Evolutionary conservation across 2,329 filamentous ascomycete genomes (phyloP), one percentile per base, ranked within the genome.

Genomic region (Talaromyces albobiverticillius): DNA sequence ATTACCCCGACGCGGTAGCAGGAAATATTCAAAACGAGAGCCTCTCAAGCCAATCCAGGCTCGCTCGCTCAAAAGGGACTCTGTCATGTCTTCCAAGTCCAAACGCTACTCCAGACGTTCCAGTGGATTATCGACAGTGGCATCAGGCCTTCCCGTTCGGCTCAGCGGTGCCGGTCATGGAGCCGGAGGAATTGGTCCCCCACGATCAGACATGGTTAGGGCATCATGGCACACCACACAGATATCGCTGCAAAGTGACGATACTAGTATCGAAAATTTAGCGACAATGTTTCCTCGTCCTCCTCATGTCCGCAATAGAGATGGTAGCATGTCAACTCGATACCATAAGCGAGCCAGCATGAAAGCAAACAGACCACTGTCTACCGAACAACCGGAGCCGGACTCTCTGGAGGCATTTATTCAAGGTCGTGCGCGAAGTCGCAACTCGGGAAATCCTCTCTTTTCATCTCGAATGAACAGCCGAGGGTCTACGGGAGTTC

Each of bases 111-210:
- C 71, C 1, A 70, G 64, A 52, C 68, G 68, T 20, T 72, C 70
- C 1, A 73, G 71, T 54, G 70, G 70, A 4, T 67, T 73, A 16
- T 71, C 69, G 4, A 62, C 67, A 14, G 60, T 71, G 23, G 67
- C 69, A 20, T 61, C 69, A 5, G 71, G 71, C 9, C 60, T 74
- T 29, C 71, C 72, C 0, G 60, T 69, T n/a, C 62, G 72, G 53
- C 61, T 71, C 16, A 75, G 71, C 50, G 72, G 72, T 16, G 72
- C 71, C 16, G 72, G 72, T 2, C 72, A 75, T 59, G 72, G 72
- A 4, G 67, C 70, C 2, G 72, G 72, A 38, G 70, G 71, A 3
- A 65, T 72, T 14, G 66, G 68, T n/a, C 66, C 68, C 29, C 62
- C 67, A 4, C 67, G 69, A 9, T 63, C 67, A 53, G 68, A 67